phyloP scores from a whole-genome alignment of 306 rosid species.

The Vigna mungo region DNA sequence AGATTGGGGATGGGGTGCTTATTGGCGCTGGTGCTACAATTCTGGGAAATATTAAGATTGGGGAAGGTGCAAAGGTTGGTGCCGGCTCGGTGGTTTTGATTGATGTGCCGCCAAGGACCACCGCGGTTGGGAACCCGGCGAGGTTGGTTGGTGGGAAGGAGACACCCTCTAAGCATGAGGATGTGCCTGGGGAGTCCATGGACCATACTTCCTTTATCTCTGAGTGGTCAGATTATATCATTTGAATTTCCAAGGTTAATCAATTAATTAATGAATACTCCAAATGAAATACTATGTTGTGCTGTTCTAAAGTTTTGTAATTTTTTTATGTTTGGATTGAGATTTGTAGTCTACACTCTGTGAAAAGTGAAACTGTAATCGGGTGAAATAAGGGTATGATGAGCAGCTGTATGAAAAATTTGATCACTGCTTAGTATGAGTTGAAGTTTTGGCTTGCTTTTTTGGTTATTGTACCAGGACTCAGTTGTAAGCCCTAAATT shows the following conservation, averaged over 20 bases:
- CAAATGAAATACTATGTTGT: constrained; percentile 12
- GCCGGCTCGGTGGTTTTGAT: constrained; percentile 94
- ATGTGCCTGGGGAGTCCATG: constrained; percentile 96
- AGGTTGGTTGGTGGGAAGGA: constrained; percentile 96
- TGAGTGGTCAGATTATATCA: constrained; percentile 93
- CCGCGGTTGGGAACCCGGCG: constrained; percentile 88
- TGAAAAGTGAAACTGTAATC: constrained; percentile 19
- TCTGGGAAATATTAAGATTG: constrained; percentile 83
- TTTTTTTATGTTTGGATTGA: background rate
- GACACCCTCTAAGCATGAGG: constrained; percentile 71
- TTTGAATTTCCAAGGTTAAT: constrained; percentile 42
- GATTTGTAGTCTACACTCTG: constrained; percentile 3
- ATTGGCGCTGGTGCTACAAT: constrained; percentile 97
- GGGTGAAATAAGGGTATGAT: constrained; percentile 3
- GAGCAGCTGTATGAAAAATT: background rate
- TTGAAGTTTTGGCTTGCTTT: background rate
- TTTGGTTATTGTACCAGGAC: background rate
- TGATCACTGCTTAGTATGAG: constrained; percentile 1
- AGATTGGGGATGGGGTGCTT: constrained; percentile 90
- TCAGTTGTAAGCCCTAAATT: background rate
- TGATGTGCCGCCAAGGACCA: constrained; percentile 77
- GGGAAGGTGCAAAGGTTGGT: constrained; percentile 92
- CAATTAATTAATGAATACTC: background rate
- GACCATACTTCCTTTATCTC: constrained; percentile 94
- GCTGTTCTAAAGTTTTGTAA: background rate